Percentiles rank a stretch among this genome's conserved stretches.
phyloP scores from a whole-genome alignment of 2,329 filamentous ascomycete species.

The Ophiostoma angusticollis region DNA sequence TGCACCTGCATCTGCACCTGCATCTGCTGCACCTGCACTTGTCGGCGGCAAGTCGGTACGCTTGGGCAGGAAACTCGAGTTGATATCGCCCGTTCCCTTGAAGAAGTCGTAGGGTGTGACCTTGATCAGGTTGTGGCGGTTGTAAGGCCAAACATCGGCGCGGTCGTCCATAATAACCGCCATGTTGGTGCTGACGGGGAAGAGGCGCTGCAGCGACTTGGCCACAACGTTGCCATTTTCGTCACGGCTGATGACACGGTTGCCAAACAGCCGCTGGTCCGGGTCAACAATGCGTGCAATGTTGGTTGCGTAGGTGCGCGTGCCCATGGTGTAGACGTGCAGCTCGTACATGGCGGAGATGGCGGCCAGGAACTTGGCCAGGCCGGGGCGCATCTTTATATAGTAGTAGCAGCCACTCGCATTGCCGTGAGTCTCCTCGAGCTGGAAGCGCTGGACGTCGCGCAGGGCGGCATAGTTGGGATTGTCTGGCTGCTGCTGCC shows the following conservation, averaged over 20 bases:
- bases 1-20: not conserved
- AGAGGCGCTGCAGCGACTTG: constrained; percentile 81
- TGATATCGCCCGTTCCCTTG: constrained; percentile 95
- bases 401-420: constrained; percentile 83
- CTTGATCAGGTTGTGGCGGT: constrained; percentile 85
- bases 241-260: constrained; percentile 89
- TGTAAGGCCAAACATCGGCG: constrained; percentile 86
- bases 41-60: constrained; percentile 37
- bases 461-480: constrained; percentile 87
- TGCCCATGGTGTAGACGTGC: constrained; percentile 99
- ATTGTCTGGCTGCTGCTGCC: constrained; percentile 78
- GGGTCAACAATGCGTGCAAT: constrained; percentile 92
- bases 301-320: constrained; percentile 83
- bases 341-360: constrained; percentile 78
- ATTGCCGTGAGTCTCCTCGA: constrained; percentile 66
- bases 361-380: constrained; percentile 66
- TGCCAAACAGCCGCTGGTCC: constrained; percentile 76
- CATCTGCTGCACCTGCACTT: not conserved
- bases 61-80: constrained; percentile 91
- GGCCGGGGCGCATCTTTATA: constrained; percentile 87
- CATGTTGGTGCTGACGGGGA: constrained; percentile 97
- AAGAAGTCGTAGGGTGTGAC: constrained; percentile 96
- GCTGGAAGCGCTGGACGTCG: constrained; percentile 77
- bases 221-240: constrained; percentile 88
- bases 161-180: constrained; percentile 97